phyloP scores from a whole-genome alignment of 306 rosid species.

The Prunus kanzakura region DNA sequence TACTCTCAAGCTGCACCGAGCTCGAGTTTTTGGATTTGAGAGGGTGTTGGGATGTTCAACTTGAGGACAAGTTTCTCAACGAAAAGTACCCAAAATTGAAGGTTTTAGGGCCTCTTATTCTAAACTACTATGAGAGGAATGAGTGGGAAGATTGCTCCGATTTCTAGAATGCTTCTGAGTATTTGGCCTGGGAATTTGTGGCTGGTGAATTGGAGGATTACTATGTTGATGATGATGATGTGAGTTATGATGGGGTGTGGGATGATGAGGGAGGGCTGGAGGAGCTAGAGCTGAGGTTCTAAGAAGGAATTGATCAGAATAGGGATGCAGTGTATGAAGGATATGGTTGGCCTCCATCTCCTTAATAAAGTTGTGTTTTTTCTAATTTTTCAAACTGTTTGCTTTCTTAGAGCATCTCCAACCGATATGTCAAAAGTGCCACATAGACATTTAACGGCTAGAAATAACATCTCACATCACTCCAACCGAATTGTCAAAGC shows the following conservation, averaged over 20 bases:
- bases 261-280: constrained; percentile 70
- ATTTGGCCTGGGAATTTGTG: constrained; percentile 71
- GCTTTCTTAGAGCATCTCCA: not conserved
- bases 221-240: constrained; percentile 52
- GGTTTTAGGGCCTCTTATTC: constrained; percentile 76
- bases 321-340: constrained; percentile 43
- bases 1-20: constrained; percentile 63
- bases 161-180: constrained; percentile 59
- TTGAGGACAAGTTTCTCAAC: constrained; percentile 49
- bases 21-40: constrained; percentile 83
- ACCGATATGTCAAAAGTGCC: too few relatives aligned
- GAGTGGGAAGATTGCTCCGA: constrained; percentile 80
- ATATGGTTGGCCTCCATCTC: constrained; percentile 90
- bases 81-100: constrained; percentile 66
- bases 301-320: constrained; percentile 52
- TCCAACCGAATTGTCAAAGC: too few relatives aligned
- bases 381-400: constrained; percentile 27
- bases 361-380: constrained; percentile 36
- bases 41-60: constrained; percentile 88
- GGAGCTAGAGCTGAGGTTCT: constrained; percentile 80
- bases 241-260: constrained; percentile 68
- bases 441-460: too few relatives aligned
- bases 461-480: too few relatives aligned
- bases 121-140: constrained; percentile 53
- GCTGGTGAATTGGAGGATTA: constrained; percentile 48